phyloP scores from a whole-genome alignment of 208 protist species.

The Trypanosoma lewisi region DNA sequence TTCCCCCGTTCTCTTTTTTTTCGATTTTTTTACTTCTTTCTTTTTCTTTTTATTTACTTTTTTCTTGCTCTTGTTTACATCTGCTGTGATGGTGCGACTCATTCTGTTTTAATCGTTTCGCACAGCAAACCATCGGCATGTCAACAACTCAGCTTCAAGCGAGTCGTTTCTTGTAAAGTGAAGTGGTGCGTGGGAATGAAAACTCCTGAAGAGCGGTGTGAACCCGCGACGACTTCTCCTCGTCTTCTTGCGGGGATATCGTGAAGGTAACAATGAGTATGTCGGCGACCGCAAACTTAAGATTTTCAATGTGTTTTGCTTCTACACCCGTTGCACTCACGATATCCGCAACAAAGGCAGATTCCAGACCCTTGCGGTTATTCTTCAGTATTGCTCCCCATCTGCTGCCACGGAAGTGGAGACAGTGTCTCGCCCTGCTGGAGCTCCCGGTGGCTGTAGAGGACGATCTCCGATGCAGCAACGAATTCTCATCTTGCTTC shows the following conservation, averaged over 20 bases:
- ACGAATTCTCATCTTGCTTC: slow-evolving; percentile 1
- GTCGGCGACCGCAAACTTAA: slow-evolving; percentile 38
- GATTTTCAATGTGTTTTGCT: slow-evolving; percentile 26
- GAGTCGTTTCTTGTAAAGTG: not conserved
- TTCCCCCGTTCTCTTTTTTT: not conserved
- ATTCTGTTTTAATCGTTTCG: too few species aligned
- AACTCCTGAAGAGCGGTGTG: not conserved
- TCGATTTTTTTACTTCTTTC: not conserved
- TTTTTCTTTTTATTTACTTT: not conserved
- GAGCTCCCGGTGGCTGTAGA: not conserved
- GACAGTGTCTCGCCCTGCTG: slow-evolving; percentile 37
- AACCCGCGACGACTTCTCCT: not conserved
- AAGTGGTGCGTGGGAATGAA: not conserved
- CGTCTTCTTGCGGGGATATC: slow-evolving; percentile 17
- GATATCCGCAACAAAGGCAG: slow-evolving; percentile 43
- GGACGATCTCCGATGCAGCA: not conserved
- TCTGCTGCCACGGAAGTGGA: slow-evolving; percentile 53
- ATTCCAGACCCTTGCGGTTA: slow-evolving; percentile 20
- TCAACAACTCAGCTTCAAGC: too few species aligned
- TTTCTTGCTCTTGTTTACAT: not conserved
- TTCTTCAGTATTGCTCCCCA: slow-evolving; percentile 37
- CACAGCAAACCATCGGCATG: too few species aligned
- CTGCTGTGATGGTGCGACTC: not conserved
- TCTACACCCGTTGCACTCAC: slow-evolving; percentile 23
- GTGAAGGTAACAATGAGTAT: slow-evolving; percentile 48